Evolutionary conservation across 78 protist species (phyloP).

Genomic region (Dictyostelium intermedium): DNA sequence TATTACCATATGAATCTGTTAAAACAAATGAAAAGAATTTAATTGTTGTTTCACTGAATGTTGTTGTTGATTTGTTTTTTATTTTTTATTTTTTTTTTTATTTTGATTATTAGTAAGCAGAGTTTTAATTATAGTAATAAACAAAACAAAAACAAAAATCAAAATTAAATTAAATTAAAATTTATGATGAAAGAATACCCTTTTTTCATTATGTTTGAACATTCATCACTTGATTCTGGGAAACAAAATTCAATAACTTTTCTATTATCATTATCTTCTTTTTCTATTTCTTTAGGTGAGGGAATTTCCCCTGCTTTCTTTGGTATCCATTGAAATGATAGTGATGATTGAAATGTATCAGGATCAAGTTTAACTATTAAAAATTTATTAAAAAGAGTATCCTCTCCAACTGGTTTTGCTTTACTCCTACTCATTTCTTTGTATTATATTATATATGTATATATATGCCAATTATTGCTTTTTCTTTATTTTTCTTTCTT

Average conservation of each 20-base stretch:
- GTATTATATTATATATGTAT: not conserved
- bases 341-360: conserved; percentile 38
- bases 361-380: conserved; percentile 28
- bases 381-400: conserved; percentile 24
- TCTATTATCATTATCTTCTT: conserved; percentile 30
- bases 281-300: not conserved
- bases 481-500: no score
- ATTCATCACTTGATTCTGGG: conserved; percentile 38
- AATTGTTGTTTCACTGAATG: not conserved
- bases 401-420: not conserved
- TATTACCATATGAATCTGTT: conserved; percentile 65
- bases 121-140: no score
- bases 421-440: conserved; percentile 11
- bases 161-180: no score
- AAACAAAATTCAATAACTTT: conserved; percentile 52
- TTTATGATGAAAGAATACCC: no score
- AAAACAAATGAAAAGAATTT: conserved; percentile 47
- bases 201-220: not conserved
- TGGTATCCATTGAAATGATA: conserved; percentile 37
- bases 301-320: not conserved
- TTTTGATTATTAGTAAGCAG: no score
- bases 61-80: no score
- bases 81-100: no score
- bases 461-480: no score
- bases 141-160: no score